Evolutionary conservation across 257 asterid species (phyloP).

Genomic region (Verbascum thapsus): DNA sequence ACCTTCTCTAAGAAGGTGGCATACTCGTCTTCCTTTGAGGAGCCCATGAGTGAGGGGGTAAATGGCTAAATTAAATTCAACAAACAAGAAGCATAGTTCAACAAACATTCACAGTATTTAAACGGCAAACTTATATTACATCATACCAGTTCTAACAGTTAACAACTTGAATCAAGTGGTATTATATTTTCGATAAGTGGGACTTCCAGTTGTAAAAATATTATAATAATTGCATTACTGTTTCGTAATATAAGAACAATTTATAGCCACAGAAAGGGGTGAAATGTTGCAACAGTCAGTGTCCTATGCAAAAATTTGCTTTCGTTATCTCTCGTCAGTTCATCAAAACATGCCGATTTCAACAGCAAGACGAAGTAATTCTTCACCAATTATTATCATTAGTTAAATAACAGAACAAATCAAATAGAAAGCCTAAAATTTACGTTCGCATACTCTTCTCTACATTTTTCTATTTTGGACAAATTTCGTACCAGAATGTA

Average conservation of each 20-base stretch:
- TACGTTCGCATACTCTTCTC: background rate
- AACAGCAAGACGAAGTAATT: background rate
- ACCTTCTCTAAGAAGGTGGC: conserved; percentile 68
- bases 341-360: background rate
- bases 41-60: conserved; percentile 35
- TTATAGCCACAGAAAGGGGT: too few species aligned
- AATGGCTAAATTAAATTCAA: conserved; percentile 2
- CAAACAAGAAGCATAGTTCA: conserved; percentile 8
- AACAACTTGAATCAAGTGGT: background rate
- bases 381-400: background rate
- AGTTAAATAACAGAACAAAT: too few species aligned
- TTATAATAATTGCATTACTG: too few species aligned
- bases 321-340: background rate
- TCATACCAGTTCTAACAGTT: background rate
- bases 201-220: background rate
- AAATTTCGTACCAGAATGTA: background rate
- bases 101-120: background rate
- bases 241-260: too few species aligned
- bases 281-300: too few species aligned
- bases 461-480: background rate
- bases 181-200: background rate
- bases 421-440: conserved; percentile 2
- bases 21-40: conserved; percentile 46
- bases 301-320: too few species aligned
- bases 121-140: background rate